Evolutionary conservation across 2,329 filamentous ascomycete genomes (phyloP).

Genomic region (Monosporascus sp.): DNA sequence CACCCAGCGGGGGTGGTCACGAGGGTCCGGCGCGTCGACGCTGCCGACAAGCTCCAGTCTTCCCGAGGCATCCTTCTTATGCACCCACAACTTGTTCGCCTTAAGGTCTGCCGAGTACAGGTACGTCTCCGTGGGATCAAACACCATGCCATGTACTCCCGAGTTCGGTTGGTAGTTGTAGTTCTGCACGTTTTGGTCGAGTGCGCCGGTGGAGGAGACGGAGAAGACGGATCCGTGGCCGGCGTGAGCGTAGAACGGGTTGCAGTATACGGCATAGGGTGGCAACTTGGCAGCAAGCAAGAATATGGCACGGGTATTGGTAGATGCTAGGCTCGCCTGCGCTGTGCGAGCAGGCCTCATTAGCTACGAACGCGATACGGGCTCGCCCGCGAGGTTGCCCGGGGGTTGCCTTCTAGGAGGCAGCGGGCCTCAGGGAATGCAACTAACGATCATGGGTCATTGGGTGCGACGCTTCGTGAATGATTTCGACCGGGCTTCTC

Average conservation of each 20-base stretch:
- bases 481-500: conserved; percentile 67
- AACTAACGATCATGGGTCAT: conserved; percentile 68
- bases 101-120: conserved; percentile 75
- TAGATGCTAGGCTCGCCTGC: conserved; percentile 60
- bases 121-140: conserved; percentile 66
- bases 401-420: not conserved
- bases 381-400: too few species aligned
- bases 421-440: conserved; percentile 7
- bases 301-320: conserved; percentile 86
- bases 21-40: conserved; percentile 62
- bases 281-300: conserved; percentile 71
- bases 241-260: conserved; percentile 84
- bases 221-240: conserved; percentile 75
- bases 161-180: conserved; percentile 65
- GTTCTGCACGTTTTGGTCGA: conserved; percentile 63
- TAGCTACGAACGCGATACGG: too few species aligned
- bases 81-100: conserved; percentile 79
- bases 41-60: conserved; percentile 64
- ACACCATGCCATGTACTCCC: conserved; percentile 78
- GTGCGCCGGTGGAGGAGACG: conserved; percentile 49
- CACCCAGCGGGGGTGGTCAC: conserved; percentile 84
- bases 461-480: conserved; percentile 67
- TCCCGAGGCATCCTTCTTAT: conserved; percentile 61
- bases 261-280: conserved; percentile 80
- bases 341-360: conserved; percentile 36